Conservation (phyloP, 106 monocot species). For the Agapanthus africanus region DNA sequence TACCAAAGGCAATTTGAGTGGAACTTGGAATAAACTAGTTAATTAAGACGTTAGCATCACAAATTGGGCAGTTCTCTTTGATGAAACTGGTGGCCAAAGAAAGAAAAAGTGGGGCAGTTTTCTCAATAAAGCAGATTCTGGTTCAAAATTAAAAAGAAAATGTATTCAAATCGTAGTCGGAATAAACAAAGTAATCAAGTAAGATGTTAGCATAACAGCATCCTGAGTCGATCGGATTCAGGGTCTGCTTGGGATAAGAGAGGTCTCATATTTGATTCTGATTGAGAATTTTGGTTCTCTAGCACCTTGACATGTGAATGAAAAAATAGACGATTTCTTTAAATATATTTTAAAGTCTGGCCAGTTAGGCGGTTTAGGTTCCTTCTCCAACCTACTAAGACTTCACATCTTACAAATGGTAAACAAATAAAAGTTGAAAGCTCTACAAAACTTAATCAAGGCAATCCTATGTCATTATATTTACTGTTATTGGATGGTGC, state of each 20-base stretch:
- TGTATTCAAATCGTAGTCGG: background rate
- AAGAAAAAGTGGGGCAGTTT: no score
- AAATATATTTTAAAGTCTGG: background rate
- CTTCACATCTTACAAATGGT: slow-evolving; percentile 1
- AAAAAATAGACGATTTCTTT: no score
- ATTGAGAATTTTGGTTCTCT: no score
- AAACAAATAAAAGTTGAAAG: slow-evolving; percentile 1
- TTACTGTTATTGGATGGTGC: background rate
- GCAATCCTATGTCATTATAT: background rate
- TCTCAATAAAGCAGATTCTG: background rate
- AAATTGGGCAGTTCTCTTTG: no score
- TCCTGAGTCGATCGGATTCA: background rate
- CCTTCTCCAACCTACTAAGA: background rate
- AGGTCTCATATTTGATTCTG: background rate
- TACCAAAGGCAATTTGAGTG: background rate
- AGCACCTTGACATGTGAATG: no score
- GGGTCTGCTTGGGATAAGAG: no score
- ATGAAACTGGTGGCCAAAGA: no score
- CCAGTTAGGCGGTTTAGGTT: background rate
- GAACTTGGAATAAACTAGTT: background rate
- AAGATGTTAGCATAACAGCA: background rate
- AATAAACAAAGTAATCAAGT: background rate
- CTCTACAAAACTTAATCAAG: background rate
- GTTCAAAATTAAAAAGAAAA: background rate
- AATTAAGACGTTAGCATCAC: background rate